A percentile compares a stretch with the other conserved stretches of the same genome.
phyloP scores from a whole-genome alignment of 345 rosid genomes.

The Salix exigua region DNA sequence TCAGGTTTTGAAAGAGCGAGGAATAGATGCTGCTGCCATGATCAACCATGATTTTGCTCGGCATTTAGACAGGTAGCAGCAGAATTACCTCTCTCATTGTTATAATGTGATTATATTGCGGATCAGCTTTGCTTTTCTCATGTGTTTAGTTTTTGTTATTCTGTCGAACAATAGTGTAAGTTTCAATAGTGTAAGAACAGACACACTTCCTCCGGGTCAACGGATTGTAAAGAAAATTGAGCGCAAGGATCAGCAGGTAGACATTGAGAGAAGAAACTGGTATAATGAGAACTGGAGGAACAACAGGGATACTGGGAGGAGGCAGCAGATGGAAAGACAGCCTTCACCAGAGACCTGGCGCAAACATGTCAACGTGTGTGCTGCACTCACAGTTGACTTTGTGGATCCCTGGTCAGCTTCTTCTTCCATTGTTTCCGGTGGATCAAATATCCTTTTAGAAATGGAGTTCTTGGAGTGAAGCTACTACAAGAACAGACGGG shows the following conservation, averaged over 20 bases:
- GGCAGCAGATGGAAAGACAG: slow-evolving; percentile 51
- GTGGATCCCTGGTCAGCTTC: background rate
- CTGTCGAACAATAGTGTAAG: background rate
- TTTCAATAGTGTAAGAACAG: slow-evolving; percentile 8
- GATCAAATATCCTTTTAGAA: slow-evolving; percentile 19
- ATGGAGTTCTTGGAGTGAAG: background rate
- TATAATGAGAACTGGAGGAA: slow-evolving; percentile 50
- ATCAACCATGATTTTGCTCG: slow-evolving; percentile 41
- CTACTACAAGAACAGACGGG: slow-evolving; percentile 21
- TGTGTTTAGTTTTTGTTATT: background rate
- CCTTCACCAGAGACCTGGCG: slow-evolving; percentile 88
- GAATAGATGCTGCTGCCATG: slow-evolving; percentile 41
- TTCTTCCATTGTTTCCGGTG: background rate
- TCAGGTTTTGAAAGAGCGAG: slow-evolving; percentile 75
- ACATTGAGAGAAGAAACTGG: slow-evolving; percentile 53
- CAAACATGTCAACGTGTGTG: slow-evolving; percentile 30
- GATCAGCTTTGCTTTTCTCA: background rate
- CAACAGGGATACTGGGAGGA: slow-evolving; percentile 40
- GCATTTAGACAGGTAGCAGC: slow-evolving; percentile 48
- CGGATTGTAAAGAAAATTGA: slow-evolving; percentile 47
- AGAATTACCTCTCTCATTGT: background rate
- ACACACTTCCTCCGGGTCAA: slow-evolving; percentile 37
- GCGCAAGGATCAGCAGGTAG: slow-evolving; percentile 47
- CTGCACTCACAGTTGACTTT: background rate
- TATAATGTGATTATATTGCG: background rate